Evolutionary conservation across 805 yeast species (phyloP), one percentile per base, ranked within the genome.

Genomic region (Kluyveromyces wickerhamii): DNA sequence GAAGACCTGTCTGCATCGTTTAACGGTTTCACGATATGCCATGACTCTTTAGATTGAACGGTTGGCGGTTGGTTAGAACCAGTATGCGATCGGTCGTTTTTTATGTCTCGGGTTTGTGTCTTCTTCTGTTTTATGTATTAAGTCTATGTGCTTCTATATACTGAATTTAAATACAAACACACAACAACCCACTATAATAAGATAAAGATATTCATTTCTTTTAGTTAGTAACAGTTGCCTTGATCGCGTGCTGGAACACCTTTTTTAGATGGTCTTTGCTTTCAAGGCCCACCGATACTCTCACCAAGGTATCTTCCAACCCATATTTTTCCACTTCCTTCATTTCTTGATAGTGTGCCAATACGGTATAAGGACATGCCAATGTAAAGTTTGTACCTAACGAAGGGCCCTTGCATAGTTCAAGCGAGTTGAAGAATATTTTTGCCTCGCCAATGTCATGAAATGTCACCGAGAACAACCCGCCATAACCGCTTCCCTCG

Each of bases 231-330:
- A 40, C 17, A 15, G 57, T 52, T 30, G 42, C 39, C 11, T 66
- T 70, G 34, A 83, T 62, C 7, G 84, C 84, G 9, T 62, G 57
- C 37, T 65, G 55, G 46, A 83, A 64, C 2, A 65, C 66, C 2
- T 52, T 51, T 7, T 74, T 43, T 42, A 88, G 66, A 27, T 74
- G 78, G 3, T 66, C 67, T 26, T 69, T 66, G 29, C 79, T 84
- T 54, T 88, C 97, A 34, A 87, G 63, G 0, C 97, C 97, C 37
- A 88, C 72, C 54, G 94, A 81, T 36, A 88, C 69, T 53, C 96
- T 68, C 31, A 88, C 77, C 41, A 88, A 61, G 51, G 79, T 71
- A 40, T 77, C 64, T 52, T 84, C 94, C 21, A 87, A 84, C 2
- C 92, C 95, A 79, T 85, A 87, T 47, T 74, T 65, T 33, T 71